These are phyloP conservation scores for Apiospora malaysiana DNA, from an alignment of 2,329 filamentous ascomycete species.

Conservation along the genomic window DNA sequence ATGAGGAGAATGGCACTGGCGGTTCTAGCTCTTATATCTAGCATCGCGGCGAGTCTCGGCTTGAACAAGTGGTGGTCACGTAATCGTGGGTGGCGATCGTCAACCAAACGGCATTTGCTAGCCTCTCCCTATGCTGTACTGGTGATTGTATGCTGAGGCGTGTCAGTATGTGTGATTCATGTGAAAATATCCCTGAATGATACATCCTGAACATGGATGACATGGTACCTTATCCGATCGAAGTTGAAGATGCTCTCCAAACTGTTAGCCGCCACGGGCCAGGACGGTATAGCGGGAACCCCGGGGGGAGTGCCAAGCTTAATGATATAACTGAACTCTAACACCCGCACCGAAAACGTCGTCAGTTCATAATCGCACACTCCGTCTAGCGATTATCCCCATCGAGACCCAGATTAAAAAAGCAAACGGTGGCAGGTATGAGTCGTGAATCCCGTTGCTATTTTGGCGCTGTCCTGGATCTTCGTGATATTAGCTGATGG, in stretches of 20 bases:
- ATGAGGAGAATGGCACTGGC: background rate
- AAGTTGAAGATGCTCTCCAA: background rate
- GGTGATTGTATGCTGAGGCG: background rate
- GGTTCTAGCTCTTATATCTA: background rate
- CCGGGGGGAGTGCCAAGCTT: constrained; percentile 2
- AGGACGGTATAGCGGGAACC: background rate
- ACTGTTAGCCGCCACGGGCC: background rate
- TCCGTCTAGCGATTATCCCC: background rate
- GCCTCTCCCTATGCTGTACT: background rate
- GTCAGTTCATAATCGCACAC: background rate
- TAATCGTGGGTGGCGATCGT: background rate
- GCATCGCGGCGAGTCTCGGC: background rate
- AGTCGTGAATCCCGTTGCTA: background rate
- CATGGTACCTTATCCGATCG: background rate
- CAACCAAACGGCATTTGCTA: background rate
- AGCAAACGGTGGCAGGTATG: background rate
- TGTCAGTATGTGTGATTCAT: background rate
- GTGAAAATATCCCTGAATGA: background rate
- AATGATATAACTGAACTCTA: background rate
- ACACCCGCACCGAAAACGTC: background rate
- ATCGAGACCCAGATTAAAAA: background rate
- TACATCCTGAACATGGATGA: background rate
- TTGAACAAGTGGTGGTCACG: background rate
- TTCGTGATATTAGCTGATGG: background rate
- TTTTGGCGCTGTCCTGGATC: background rate